A percentile compares a stretch with the other conserved stretches of the same genome.
Evolutionary conservation across 2,329 filamentous ascomycete genomes (phyloP).

Genomic region (Nigrospora oryzae): DNA sequence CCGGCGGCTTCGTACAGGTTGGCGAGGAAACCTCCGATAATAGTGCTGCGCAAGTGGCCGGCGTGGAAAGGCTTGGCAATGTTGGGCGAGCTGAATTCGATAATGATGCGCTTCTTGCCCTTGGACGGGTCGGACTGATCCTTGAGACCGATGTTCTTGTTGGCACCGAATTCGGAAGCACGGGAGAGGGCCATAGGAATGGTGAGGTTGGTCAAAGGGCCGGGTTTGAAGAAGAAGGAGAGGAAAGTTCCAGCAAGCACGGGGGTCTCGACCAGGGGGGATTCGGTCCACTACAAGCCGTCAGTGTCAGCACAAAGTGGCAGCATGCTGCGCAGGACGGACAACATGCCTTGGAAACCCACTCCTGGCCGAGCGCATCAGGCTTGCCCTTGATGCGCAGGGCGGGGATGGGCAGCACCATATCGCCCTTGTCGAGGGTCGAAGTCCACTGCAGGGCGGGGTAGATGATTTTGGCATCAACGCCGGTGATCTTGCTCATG

Average conservation of each 20-base stretch:
- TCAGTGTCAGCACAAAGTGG: too few species aligned
- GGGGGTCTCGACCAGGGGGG: conserved; percentile 65
- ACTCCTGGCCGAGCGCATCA: conserved; percentile 51
- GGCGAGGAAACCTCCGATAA: conserved; percentile 65
- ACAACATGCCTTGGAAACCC: conserved; percentile 45
- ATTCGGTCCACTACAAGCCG: conserved; percentile 56
- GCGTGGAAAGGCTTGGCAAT: conserved; percentile 72
- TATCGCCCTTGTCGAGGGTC: conserved; percentile 73
- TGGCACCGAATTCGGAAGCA: conserved; percentile 54
- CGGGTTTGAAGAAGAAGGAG: conserved; percentile 72
- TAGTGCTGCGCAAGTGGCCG: conserved; percentile 67
- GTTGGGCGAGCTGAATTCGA: conserved; percentile 70
- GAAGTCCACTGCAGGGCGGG: conserved; percentile 70
- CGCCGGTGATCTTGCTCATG: conserved; percentile 59
- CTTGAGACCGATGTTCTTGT: conserved; percentile 49
- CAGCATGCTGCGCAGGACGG: not conserved
- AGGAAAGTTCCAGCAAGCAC: conserved; percentile 60
- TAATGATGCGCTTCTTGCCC: conserved; percentile 42
- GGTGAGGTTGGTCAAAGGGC: conserved; percentile 54
- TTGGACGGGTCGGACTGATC: conserved; percentile 33
- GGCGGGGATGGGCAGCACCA: conserved; percentile 71
- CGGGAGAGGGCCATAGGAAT: conserved; percentile 61
- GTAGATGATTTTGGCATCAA: conserved; percentile 64
- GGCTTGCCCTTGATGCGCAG: conserved; percentile 70
- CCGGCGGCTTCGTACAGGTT: conserved; percentile 62